phyloP scores from a whole-genome alignment of 495 filamentous ascomycete species.

The Jackrogersella multiformis region DNA sequence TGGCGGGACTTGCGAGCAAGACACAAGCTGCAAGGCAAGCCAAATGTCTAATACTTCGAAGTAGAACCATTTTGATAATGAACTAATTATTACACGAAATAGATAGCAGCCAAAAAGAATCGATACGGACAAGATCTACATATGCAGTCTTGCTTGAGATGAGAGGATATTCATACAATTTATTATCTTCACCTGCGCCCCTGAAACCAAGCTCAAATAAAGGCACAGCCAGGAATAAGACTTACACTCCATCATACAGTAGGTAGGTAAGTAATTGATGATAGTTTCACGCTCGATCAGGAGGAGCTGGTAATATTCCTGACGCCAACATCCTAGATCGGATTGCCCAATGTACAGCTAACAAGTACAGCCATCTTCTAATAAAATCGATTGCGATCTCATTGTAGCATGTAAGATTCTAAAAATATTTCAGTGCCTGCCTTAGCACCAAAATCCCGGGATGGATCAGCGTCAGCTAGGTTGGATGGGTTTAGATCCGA shows the following conservation, averaged over 20 bases:
- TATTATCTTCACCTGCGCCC: not conserved
- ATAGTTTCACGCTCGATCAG: not conserved
- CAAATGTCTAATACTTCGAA: conserved; percentile 9
- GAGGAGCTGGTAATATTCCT: not conserved
- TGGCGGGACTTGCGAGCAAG: conserved; percentile 14
- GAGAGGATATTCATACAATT: conserved; percentile 6
- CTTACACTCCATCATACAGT: not conserved
- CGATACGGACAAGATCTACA: not conserved
- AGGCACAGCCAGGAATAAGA: not conserved
- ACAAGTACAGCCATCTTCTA: not conserved
- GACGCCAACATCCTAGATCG: not conserved
- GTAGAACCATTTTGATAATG: conserved; percentile 6
- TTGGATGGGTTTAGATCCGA: conserved; percentile 12
- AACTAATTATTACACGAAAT: not conserved
- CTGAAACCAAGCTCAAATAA: not conserved
- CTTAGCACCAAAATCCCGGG: conserved; percentile 4
- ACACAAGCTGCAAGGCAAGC: conserved; percentile 21
- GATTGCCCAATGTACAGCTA: conserved; percentile 7
- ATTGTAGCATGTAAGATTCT: conserved; percentile 2
- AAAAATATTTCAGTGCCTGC: conserved; percentile 20
- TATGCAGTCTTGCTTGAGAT: not conserved
- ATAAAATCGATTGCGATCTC: not conserved
- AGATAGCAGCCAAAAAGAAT: not conserved
- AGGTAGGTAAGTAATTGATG: not conserved
- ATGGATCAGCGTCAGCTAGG: not conserved